Evolutionary conservation across 139 green algal species (phyloP).

Genomic region (Micractinium sp.): DNA sequence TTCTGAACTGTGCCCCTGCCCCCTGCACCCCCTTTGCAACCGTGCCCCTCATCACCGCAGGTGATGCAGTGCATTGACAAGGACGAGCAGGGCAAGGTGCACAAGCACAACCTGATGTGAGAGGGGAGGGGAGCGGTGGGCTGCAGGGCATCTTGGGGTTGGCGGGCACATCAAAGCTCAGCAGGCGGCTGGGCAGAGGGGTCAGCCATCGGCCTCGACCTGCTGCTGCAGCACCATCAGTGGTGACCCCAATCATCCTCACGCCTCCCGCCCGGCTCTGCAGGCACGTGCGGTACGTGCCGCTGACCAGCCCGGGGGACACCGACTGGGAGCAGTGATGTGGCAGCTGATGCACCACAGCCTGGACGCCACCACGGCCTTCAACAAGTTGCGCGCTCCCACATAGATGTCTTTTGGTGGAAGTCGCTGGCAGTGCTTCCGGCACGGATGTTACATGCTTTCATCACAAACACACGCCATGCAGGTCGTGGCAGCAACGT

Average conservation of each 20-base stretch:
- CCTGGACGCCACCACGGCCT: too few relatives aligned
- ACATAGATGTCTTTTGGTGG: too few relatives aligned
- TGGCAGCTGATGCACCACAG: not conserved
- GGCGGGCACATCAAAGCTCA: too few relatives aligned
- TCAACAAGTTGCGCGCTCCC: too few relatives aligned
- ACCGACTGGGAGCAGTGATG: conserved; percentile 19
- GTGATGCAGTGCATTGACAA: conserved; percentile 49
- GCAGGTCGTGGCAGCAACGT: too few relatives aligned
- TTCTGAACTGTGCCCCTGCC: too few relatives aligned
- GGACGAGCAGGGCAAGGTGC: conserved; percentile 19
- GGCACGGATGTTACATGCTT: too few relatives aligned
- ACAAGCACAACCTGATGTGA: conserved; percentile 34
- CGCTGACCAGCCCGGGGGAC: conserved; percentile 29
- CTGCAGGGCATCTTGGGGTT: not conserved
- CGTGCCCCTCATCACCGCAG: conserved; percentile 1
- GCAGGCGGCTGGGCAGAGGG: too few relatives aligned
- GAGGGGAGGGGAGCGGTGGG: not conserved
- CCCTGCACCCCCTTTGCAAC: not conserved
- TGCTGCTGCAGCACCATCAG: too few relatives aligned
- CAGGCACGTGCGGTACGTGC: conserved; percentile 41
- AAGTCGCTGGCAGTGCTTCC: too few relatives aligned
- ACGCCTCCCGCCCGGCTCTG: not conserved
- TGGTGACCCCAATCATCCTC: not conserved
- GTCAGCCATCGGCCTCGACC: too few relatives aligned
- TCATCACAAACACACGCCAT: too few relatives aligned